Base-by-base conservation (phyloP, 495 filamentous ascomycete species). In the Aspergillus homomorphus region DNA sequence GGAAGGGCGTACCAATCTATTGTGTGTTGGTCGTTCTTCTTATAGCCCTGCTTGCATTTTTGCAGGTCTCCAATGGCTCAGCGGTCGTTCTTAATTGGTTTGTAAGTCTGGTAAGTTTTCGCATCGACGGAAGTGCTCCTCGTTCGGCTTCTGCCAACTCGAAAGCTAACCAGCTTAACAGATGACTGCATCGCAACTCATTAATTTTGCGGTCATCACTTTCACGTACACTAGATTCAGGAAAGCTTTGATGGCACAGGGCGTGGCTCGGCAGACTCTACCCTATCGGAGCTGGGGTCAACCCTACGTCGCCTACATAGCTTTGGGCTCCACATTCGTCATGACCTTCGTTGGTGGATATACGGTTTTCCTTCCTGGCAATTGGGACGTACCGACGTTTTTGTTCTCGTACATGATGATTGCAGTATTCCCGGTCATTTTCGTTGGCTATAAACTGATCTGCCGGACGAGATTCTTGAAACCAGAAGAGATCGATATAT, bases 291-390 rank as follows among this genome's bases (percentile, higher is more conserved):
- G 81, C 4, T 74, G 77, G 30, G 78, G 79, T 52, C 88, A 92
- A 69, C 89, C 89, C 9, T 90, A 84, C 62, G 76, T 82, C 1
- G 89, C 87, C 9, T 92, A 84, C 67, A 85, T 86, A 53, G 88
- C 80, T 0, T 68, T 91, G 1, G 67, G 66, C 0, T 82, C 80
- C 1, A 86, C 81, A 1, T 82, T 82, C 28, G 61, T 87, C 58
- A 92, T 92, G 87, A 78, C 84, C 8, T 87, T 92, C 62, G 80
- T 91, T 8, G 81, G 86, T 3, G 90, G 90, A 0, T 94, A 91
- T 60, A 81, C 81, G 0, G 89, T 91, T 12, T 94, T 94, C 63
- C 65, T 91, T 43, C 83, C 83, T 0, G 87, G 85, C 1, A 76
- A 83, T 1, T 92, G 89, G 89, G 78, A 87, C 50, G 62, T 92